Evolutionary conservation across 495 filamentous ascomycete genomes (phyloP).

Genomic region (Hypomontagnella submonticulosa): DNA sequence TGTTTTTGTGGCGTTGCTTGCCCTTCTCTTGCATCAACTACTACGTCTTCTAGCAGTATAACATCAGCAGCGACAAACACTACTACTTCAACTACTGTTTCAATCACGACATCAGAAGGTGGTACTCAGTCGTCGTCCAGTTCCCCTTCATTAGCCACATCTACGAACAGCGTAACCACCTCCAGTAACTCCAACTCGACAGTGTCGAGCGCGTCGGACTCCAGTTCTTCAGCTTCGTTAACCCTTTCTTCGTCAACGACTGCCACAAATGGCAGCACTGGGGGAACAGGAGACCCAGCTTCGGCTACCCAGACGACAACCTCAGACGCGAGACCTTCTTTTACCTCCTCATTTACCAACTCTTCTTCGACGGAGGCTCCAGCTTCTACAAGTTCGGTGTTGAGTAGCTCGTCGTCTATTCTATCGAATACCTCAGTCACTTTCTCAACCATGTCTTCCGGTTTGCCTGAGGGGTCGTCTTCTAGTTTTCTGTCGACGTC

Average conservation of each 20-base stretch:
- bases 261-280: slow-evolving; percentile 3
- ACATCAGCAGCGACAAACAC: slow-evolving; percentile 16
- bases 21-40: slow-evolving; percentile 24
- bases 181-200: slow-evolving; percentile 7
- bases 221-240: slow-evolving; percentile 6
- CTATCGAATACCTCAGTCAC: slow-evolving; percentile 4
- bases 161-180: neutral
- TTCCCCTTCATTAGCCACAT: neutral
- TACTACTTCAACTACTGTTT: slow-evolving; percentile 33
- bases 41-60: slow-evolving; percentile 7
- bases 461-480: slow-evolving; percentile 5
- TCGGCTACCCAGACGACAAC: slow-evolving; percentile 7
- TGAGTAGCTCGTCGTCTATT: neutral
- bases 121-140: slow-evolving; percentile 9
- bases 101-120: slow-evolving; percentile 8
- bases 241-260: slow-evolving; percentile 11
- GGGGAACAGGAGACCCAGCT: neutral
- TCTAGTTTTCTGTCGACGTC: slow-evolving; percentile 22
- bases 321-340: neutral
- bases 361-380: slow-evolving; percentile 2
- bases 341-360: slow-evolving; percentile 12
- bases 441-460: slow-evolving; percentile 7
- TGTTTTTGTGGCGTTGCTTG: slow-evolving; percentile 42
- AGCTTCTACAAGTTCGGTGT: neutral
- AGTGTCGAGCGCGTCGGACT: slow-evolving; percentile 5